Evolutionary conservation across 139 green algal species (phyloP).

Genomic region (Chlorella sp.): DNA sequence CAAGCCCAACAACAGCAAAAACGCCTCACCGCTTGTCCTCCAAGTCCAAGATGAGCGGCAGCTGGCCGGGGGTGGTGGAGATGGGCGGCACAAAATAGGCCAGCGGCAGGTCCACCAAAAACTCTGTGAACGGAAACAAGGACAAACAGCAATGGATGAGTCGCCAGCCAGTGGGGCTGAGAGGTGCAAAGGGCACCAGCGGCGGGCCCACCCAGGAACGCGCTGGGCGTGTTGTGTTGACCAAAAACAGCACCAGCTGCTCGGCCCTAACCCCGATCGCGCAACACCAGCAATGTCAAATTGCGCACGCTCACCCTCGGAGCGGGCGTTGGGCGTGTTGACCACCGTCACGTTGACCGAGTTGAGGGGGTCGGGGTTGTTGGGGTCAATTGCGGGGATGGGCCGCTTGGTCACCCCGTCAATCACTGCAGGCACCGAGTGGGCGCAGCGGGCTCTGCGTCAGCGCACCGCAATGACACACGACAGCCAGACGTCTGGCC

Average conservation of each 20-base stretch:
- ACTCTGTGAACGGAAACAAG: neutral
- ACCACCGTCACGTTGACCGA: neutral
- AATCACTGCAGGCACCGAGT: neutral
- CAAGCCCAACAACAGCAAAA: too few relatives aligned
- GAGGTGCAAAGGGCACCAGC: neutral
- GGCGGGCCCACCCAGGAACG: neutral
- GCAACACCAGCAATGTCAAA: neutral
- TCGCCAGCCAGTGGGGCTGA: neutral
- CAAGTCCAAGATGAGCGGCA: slow-evolving; percentile 4
- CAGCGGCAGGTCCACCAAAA: slow-evolving; percentile 14
- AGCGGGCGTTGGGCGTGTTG: slow-evolving; percentile 7
- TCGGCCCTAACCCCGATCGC: too few relatives aligned
- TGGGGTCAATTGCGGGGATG: neutral
- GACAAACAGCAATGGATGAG: neutral
- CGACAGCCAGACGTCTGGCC: neutral
- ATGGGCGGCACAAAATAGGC: slow-evolving; percentile 24
- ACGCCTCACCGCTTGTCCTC: slow-evolving; percentile 17
- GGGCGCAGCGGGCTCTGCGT: neutral
- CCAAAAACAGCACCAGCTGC: neutral
- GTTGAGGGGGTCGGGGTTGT: slow-evolving; percentile 9
- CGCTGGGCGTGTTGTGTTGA: neutral
- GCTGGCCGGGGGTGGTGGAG: slow-evolving; percentile 9
- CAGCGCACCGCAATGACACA: neutral
- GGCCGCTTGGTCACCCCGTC: neutral
- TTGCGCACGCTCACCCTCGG: neutral